Evolutionary conservation across 2,329 filamentous ascomycete species (phyloP).

Genomic region (Drechslerella stenobrocha): DNA sequence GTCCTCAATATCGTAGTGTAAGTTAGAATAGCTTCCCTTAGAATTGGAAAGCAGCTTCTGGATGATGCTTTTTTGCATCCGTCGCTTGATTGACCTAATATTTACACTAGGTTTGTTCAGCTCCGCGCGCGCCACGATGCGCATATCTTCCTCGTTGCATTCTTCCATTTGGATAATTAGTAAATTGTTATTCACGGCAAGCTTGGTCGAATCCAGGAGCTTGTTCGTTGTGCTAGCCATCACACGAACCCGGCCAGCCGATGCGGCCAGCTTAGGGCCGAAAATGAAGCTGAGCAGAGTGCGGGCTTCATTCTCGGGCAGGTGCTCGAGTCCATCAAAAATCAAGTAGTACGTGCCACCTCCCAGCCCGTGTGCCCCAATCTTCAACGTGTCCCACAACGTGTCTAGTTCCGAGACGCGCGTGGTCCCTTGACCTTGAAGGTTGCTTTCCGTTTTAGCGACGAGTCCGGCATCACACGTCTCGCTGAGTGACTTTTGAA

Average conservation of each 20-base stretch:
- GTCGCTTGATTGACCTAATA: too few relatives aligned
- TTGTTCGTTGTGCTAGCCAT: constrained; percentile 50
- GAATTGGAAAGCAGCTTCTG: too few relatives aligned
- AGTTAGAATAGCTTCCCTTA: too few relatives aligned
- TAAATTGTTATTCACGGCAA: not conserved
- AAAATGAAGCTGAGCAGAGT: constrained; percentile 44
- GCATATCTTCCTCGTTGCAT: constrained; percentile 51
- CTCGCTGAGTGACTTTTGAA: constrained; percentile 50
- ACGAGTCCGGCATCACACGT: constrained; percentile 46
- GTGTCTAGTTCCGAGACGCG: constrained; percentile 26
- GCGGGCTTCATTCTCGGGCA: constrained; percentile 47
- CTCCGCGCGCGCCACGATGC: constrained; percentile 47
- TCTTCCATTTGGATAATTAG: constrained; percentile 49
- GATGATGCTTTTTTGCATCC: too few relatives aligned
- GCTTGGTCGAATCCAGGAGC: not conserved
- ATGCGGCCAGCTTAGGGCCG: constrained; percentile 16
- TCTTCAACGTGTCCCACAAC: constrained; percentile 50
- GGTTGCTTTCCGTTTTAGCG: too few relatives aligned
- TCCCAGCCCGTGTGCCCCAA: constrained; percentile 46
- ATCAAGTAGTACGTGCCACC: constrained; percentile 51
- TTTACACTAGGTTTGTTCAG: constrained; percentile 46
- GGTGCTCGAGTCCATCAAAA: constrained; percentile 53
- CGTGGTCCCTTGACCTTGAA: too few relatives aligned
- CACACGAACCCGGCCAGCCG: constrained; percentile 48
- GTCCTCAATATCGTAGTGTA: too few relatives aligned